Conservation (phyloP, 768 basidiomycete species). For the Tephrocybe rancida region DNA sequence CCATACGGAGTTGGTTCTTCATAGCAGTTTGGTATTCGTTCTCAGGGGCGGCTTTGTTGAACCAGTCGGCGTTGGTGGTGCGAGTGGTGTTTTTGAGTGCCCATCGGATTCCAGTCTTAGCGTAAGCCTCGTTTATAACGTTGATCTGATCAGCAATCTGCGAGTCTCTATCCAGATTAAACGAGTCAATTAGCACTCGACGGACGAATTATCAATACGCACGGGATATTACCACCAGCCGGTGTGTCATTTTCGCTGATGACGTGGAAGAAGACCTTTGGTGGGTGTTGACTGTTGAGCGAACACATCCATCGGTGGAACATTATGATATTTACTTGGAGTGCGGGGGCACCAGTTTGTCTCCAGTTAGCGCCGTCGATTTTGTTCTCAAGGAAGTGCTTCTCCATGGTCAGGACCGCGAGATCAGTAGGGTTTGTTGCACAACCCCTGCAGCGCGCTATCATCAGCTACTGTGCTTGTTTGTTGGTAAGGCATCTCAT, state of each 20-base stretch:
- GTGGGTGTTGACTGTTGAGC: background rate
- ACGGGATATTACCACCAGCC: background rate
- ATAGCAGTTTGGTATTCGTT: background rate
- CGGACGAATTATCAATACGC: background rate
- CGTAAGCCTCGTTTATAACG: background rate
- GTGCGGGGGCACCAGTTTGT: background rate
- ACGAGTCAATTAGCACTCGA: background rate
- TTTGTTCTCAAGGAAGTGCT: slow-evolving; percentile 42
- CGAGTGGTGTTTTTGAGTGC: background rate
- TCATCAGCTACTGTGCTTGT: background rate
- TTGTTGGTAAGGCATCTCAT: background rate
- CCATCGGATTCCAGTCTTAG: background rate
- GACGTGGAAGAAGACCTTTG: background rate
- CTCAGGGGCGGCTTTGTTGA: background rate
- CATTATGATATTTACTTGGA: background rate
- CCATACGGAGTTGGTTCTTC: background rate
- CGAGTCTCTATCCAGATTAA: background rate
- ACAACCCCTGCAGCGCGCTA: slow-evolving; percentile 29
- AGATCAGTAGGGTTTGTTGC: slow-evolving; percentile 38
- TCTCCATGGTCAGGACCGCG: slow-evolving; percentile 35
- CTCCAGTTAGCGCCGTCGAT: slow-evolving; percentile 19
- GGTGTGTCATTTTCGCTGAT: background rate
- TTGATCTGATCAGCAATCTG: background rate
- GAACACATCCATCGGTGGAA: background rate
- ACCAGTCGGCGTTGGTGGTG: background rate